Base-by-base conservation (phyloP, 306 rosid species). In the Hylodesmum podocarpum region DNA sequence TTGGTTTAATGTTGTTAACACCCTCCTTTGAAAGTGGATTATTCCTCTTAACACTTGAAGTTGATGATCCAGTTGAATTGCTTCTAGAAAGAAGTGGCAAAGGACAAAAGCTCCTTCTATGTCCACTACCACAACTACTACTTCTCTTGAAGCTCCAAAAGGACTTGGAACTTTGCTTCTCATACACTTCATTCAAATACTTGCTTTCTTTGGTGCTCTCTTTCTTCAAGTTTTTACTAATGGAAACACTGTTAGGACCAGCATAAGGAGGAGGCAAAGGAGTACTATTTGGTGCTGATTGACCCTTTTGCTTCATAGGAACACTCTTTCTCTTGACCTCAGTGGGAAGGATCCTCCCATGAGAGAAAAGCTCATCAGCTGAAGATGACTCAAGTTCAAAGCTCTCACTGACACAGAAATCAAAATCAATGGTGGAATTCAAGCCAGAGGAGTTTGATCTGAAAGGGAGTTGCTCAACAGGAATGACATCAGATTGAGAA, bases 121-220 rank as follows among this genome's bases (percentile, higher is more conserved):
- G 86, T 9, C 93, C 97, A 80, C 68, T 87, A 0, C 98, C 98
- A 81, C 93, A 88, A 37, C 98, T 93, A 9, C 93, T 93, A 40
- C 98, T 91, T 62, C 97, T 81, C 73, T 83, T 91, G 90, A 93
- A 91, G 62, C 87, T 66, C 98, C 98, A 93, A 70, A 93, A 93
- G 0, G 96, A 93, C 84, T 86, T 93, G 2, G 88, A 82, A 66
- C 78, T 79, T 44, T 87, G 85, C 70, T 88, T 86, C 46, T 82
- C 84, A 46, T 83, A 85, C 9, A 80, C 89, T 50, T 82, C 86
- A 36, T 63, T 80, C 41, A 41, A 29, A 15, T 8, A 63, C 53
- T 75, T 85, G 66, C 36, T 47, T 33, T 85, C 82, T 63, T 79
- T 85, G 25, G 37, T 7, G 66, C 16, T 68, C 65, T 84, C 83